Conservation (phyloP, 2,329 filamentous ascomycete genomes). For the Blumeria graminis region DNA sequence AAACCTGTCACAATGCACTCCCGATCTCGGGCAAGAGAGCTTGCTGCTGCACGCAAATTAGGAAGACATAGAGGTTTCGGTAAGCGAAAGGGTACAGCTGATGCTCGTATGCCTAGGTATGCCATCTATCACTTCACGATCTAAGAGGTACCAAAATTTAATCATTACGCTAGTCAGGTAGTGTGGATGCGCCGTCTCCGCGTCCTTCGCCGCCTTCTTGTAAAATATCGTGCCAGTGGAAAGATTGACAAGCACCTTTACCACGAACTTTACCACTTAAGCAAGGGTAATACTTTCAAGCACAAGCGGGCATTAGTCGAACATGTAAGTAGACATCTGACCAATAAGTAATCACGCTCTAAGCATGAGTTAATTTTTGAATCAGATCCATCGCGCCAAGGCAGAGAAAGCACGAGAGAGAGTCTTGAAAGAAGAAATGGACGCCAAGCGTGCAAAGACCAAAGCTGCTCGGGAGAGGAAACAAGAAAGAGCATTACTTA, state of each 20-base stretch:
- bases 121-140: conserved; percentile 16
- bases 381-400: conserved; percentile 98
- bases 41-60: conserved; percentile 82
- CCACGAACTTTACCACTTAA: conserved; percentile 99
- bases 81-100: conserved; percentile 99
- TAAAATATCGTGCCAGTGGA: conserved; percentile 98
- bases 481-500: conserved; percentile 71
- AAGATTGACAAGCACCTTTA: conserved; percentile 99
- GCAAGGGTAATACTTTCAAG: conserved; percentile 99
- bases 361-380: conserved; percentile 6
- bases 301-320: conserved; percentile 99
- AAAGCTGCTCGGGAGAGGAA: conserved; percentile 99
- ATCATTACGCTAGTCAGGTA: conserved; percentile 41
- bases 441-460: conserved; percentile 98
- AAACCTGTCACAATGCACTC: conserved; percentile 99
- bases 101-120: conserved; percentile 97
- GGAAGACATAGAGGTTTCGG: conserved; percentile 97
- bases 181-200: conserved; percentile 99
- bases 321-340: conserved; percentile 53
- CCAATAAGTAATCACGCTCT: too few relatives aligned
- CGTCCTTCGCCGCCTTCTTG: conserved; percentile 93
- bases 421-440: conserved; percentile 97
- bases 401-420: conserved; percentile 95
- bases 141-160: background rate
- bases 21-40: conserved; percentile 79